These are phyloP conservation scores for Conidiobolus coronatus DNA, from an alignment of 371 early-diverging fungal genomes.

Conservation along the genomic window DNA sequence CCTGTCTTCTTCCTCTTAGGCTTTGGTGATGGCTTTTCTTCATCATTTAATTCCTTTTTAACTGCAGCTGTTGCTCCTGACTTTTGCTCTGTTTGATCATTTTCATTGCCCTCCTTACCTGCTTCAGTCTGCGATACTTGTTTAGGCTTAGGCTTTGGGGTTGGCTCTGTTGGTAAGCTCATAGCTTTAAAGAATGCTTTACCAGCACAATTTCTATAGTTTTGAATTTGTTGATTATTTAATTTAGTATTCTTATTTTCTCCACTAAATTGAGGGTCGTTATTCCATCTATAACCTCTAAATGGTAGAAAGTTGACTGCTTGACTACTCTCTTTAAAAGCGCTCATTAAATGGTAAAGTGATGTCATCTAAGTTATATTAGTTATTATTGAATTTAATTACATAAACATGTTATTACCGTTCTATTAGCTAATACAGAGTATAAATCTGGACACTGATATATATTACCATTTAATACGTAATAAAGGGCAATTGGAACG, in stretches of 20 bases:
- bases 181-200: background rate
- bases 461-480: slow-evolving; percentile 74
- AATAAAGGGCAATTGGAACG: slow-evolving; percentile 53
- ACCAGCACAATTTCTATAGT: background rate
- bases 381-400: background rate
- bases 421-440: slow-evolving; percentile 52
- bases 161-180: background rate
- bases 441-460: slow-evolving; percentile 76
- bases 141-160: background rate
- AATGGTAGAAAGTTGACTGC: slow-evolving; percentile 49
- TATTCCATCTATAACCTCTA: slow-evolving; percentile 51
- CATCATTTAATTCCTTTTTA: background rate
- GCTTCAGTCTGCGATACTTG: too few species aligned
- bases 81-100: too few species aligned
- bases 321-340: slow-evolving; percentile 35
- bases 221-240: background rate
- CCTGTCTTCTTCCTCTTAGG: too few species aligned
- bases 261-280: background rate
- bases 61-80: background rate
- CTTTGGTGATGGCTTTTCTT: background rate
- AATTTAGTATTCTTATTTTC: background rate
- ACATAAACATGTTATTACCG: slow-evolving; percentile 21
- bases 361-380: slow-evolving; percentile 31
- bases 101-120: too few species aligned
- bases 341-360: slow-evolving; percentile 35